Percentiles rank a stretch among this genome's conserved stretches.
Conservation (phyloP, 2,329 filamentous ascomycete species). For the Aspergillus intermedius region DNA sequence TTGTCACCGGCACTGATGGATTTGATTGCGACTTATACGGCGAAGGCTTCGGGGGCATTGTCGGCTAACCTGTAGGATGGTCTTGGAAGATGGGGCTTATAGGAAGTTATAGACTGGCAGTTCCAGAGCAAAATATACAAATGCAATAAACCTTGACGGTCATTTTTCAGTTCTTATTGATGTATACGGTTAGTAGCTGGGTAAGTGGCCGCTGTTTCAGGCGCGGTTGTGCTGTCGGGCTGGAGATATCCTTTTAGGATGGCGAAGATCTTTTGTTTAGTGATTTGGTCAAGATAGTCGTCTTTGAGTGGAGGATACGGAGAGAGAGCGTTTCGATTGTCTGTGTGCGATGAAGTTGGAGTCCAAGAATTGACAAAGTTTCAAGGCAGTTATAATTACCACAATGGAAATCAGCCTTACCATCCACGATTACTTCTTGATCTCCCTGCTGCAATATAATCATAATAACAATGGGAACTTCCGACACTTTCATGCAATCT, state of each 20-base stretch:
- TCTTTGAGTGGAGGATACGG: not conserved
- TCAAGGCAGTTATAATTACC: not conserved
- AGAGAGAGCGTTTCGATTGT: not conserved
- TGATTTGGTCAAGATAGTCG: not conserved
- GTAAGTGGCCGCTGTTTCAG: not conserved
- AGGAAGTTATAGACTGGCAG: not conserved
- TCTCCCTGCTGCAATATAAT: not conserved
- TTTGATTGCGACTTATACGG: slow-evolving; percentile 50
- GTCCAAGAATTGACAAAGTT: not conserved
- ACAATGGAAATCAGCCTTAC: not conserved
- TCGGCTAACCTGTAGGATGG: slow-evolving; percentile 19
- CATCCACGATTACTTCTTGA: not conserved
- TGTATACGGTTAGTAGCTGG: no score
- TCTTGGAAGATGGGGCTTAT: not conserved
- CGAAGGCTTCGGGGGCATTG: slow-evolving; percentile 38
- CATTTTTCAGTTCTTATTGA: no score
- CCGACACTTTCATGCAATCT: no score
- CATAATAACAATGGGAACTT: no score
- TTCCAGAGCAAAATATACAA: no score
- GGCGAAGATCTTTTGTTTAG: not conserved
- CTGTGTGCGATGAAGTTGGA: not conserved
- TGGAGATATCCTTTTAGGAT: not conserved
- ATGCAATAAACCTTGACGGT: no score
- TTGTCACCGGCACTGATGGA: slow-evolving; percentile 61
- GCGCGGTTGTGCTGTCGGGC: not conserved